Percentiles rank a stretch among this genome's conserved stretches.
phyloP scores from a whole-genome alignment of 768 basidiomycete species.

The Termitomyces heimii region DNA sequence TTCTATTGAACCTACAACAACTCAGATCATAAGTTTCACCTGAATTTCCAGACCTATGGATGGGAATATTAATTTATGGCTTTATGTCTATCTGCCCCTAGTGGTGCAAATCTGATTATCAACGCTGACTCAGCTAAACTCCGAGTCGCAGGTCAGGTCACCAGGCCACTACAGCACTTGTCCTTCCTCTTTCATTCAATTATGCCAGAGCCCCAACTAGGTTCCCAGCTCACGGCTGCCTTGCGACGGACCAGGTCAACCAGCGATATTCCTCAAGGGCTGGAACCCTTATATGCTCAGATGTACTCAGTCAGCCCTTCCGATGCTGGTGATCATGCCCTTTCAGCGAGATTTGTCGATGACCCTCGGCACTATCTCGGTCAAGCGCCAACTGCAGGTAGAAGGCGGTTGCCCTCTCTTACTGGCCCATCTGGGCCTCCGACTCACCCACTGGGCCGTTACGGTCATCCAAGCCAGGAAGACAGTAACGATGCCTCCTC shows the following conservation, averaged over 20 bases:
- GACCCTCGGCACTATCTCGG: background rate
- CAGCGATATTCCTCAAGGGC: slow-evolving; percentile 30
- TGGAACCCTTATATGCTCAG: slow-evolving; percentile 16
- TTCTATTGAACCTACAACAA: no score
- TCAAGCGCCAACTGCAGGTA: background rate
- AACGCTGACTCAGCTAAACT: no score
- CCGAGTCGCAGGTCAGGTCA: background rate
- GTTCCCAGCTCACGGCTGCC: slow-evolving; percentile 17
- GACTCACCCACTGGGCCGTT: slow-evolving; percentile 6
- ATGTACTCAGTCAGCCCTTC: slow-evolving; percentile 16
- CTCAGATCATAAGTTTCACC: no score
- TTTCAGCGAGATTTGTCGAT: background rate
- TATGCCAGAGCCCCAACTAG: slow-evolving; percentile 5
- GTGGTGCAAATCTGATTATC: no score
- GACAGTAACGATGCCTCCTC: background rate
- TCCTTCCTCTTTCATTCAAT: background rate
- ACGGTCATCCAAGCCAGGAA: background rate
- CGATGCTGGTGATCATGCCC: slow-evolving; percentile 6
- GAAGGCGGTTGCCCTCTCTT: background rate
- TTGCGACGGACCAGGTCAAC: slow-evolving; percentile 33
- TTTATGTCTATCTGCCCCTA: no score
- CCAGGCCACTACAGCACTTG: background rate
- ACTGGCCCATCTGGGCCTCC: background rate
- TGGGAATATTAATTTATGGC: no score
- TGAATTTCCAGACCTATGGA: no score